These are phyloP conservation scores for Paramyrothecium roridum DNA, from an alignment of 2,329 filamentous ascomycete species.

Conservation along the genomic window DNA sequence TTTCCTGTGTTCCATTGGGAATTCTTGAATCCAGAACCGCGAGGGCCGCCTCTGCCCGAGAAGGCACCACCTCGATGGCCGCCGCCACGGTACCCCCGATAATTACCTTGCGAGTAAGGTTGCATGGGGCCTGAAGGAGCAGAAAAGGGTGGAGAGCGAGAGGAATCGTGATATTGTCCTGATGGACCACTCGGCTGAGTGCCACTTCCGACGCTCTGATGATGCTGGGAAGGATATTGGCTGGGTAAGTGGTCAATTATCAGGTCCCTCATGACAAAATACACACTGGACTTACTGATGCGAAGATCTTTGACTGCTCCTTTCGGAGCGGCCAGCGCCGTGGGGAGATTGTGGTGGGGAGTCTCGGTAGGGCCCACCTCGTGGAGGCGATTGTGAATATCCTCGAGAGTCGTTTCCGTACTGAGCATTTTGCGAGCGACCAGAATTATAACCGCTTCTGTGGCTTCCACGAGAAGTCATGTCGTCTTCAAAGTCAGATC, in stretches of 20 bases:
- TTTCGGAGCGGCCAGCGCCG: slow-evolving; percentile 32
- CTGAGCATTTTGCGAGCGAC: slow-evolving; percentile 32
- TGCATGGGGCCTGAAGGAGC: slow-evolving; percentile 56
- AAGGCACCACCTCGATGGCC: slow-evolving; percentile 61
- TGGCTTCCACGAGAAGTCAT: slow-evolving; percentile 42
- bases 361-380: slow-evolving; percentile 39
- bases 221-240: slow-evolving; percentile 61
- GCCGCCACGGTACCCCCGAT: slow-evolving; percentile 49
- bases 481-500: slow-evolving; percentile 49
- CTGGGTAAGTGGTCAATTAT: slow-evolving; percentile 26
- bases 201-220: slow-evolving; percentile 33
- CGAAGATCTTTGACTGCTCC: slow-evolving; percentile 34
- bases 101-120: slow-evolving; percentile 44
- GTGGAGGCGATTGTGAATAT: slow-evolving; percentile 40
- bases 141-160: slow-evolving; percentile 50
- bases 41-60: slow-evolving; percentile 46
- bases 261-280: neutral
- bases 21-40: slow-evolving; percentile 63
- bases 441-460: slow-evolving; percentile 38
- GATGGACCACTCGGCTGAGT: slow-evolving; percentile 53
- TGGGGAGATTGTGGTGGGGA: slow-evolving; percentile 43
- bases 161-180: slow-evolving; percentile 49
- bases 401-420: slow-evolving; percentile 32
- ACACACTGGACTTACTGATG: slow-evolving; percentile 35
- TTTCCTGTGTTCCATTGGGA: slow-evolving; percentile 63